Evolutionary conservation across 2,329 filamentous ascomycete genomes (phyloP).

Genomic region (Ceratocystis ficicola): DNA sequence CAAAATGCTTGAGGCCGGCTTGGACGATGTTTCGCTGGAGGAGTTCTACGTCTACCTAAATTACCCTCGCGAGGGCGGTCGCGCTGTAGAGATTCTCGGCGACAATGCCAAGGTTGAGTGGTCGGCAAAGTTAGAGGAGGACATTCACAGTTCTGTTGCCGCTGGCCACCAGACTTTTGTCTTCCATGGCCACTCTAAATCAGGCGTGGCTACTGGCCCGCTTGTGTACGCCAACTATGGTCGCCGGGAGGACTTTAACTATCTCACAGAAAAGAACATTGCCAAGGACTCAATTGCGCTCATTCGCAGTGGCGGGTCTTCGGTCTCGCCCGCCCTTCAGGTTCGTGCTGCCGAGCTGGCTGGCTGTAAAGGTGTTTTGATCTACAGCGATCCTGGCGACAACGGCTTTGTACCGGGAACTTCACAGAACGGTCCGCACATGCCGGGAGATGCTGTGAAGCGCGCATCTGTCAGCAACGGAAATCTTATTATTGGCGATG

Average conservation of each 20-base stretch:
- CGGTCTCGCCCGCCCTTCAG: slow-evolving; percentile 64
- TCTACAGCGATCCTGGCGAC: slow-evolving; percentile 82
- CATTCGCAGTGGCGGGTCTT: slow-evolving; percentile 65
- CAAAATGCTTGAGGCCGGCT: slow-evolving; percentile 56
- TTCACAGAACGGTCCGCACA: slow-evolving; percentile 65
- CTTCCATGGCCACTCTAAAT: slow-evolving; percentile 82
- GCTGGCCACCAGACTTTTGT: slow-evolving; percentile 57
- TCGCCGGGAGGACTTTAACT: slow-evolving; percentile 67
- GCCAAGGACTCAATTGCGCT: slow-evolving; percentile 67
- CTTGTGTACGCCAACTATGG: slow-evolving; percentile 91
- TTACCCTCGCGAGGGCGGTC: slow-evolving; percentile 66
- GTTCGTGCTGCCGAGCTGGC: slow-evolving; percentile 80
- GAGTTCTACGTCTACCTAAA: slow-evolving; percentile 85
- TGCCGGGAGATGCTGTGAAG: slow-evolving; percentile 73
- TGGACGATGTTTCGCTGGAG: slow-evolving; percentile 66
- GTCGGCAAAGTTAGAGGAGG: slow-evolving; percentile 76
- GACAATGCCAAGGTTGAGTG: slow-evolving; percentile 51
- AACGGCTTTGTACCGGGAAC: slow-evolving; percentile 67
- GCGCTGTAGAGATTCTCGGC: slow-evolving; percentile 69
- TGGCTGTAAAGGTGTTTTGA: slow-evolving; percentile 75
- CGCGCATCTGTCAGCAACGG: slow-evolving; percentile 68
- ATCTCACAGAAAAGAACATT: slow-evolving; percentile 57
- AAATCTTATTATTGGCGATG: slow-evolving; percentile 77
- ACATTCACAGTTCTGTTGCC: slow-evolving; percentile 45
- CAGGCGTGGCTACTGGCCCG: slow-evolving; percentile 74